Base-by-base conservation (phyloP, 306 rosid genomes). In the Coriaria nepalensis region DNA sequence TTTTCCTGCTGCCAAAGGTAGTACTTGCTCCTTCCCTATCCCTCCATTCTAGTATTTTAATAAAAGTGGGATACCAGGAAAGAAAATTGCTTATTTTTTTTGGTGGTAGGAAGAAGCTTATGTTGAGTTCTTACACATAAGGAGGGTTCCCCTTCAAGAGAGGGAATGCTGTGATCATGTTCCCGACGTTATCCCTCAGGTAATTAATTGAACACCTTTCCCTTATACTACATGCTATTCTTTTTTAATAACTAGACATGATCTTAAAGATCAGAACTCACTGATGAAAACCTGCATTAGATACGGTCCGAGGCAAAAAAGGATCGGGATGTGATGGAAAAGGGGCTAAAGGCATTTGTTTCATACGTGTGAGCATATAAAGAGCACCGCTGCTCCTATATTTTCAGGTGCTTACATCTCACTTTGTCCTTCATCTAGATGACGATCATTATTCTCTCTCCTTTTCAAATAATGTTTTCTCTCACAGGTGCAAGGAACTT, bases 311-410 rank as follows among this genome's bases (percentile, higher is more conserved):
- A 79, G 12, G 93, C 92, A 20, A 71, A 58, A 64, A 81, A 73
- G 51, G 98, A 90, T 49, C 95, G 95, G 5, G 95, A 81, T 77
- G 72, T 85, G 64, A 81, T 85, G 98, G 94, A 90, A 71, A 90
- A 79, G 62, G 95, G 98, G 11, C 60, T 59, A 36, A 68, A 73
- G 68, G 95, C 98, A 58, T 90, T 90, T 77, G 95, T 90, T 71
- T 90, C 98, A 44, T 82, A 71, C 66, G 45, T 90, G 37, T 81
- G 85, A 55, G 98, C 94, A 29, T 90, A 90, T 66, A 90, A 85
- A 65, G 87, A 90, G 65, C 98, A 90, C 62, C 78, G 66, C 48
- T 90, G 87, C 72, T 75, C 95, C 36, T 85, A 71, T 65, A 85
- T 90, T 66, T 77, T 90, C 65, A 85, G 92, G 98, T 75, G 52